Evolutionary conservation across 371 early-diverging fungal genomes (phyloP).

Genomic region (Blastocladiella emersonii): DNA sequence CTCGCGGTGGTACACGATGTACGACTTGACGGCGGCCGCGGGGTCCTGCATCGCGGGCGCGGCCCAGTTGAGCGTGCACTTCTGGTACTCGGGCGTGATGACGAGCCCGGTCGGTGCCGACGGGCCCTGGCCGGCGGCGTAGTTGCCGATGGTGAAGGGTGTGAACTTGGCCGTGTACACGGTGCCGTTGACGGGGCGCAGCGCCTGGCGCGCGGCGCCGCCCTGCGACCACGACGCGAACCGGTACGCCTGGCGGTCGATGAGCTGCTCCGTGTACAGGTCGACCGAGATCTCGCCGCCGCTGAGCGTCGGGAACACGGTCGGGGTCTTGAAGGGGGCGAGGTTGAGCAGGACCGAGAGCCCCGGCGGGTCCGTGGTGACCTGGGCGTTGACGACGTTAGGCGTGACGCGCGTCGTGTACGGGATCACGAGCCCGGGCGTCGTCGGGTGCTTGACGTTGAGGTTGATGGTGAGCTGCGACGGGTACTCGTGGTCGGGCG

Average conservation of each 20-base stretch:
- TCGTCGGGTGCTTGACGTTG: neutral
- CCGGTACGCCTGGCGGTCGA: neutral
- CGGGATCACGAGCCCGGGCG: neutral
- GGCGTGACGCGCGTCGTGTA: neutral
- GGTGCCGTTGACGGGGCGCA: neutral
- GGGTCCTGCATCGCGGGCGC: neutral
- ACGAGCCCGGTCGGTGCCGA: neutral
- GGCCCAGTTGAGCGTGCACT: neutral
- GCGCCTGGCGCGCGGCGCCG: neutral
- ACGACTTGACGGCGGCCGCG: neutral
- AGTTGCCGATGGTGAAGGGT: neutral
- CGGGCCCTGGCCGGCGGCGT: neutral
- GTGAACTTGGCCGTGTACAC: neutral
- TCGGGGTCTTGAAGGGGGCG: neutral
- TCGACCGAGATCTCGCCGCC: neutral
- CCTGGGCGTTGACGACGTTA: neutral
- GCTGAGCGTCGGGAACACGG: neutral
- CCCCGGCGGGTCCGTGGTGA: neutral
- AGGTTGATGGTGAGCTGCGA: neutral
- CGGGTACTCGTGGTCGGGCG: neutral
- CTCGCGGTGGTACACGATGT: neutral
- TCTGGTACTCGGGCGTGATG: neutral
- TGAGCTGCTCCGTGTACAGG: neutral
- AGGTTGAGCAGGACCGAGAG: neutral
- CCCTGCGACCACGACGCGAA: neutral